Base-by-base conservation (phyloP, 2,329 filamentous ascomycete genomes). In the Raffaelea ambrosiae region DNA sequence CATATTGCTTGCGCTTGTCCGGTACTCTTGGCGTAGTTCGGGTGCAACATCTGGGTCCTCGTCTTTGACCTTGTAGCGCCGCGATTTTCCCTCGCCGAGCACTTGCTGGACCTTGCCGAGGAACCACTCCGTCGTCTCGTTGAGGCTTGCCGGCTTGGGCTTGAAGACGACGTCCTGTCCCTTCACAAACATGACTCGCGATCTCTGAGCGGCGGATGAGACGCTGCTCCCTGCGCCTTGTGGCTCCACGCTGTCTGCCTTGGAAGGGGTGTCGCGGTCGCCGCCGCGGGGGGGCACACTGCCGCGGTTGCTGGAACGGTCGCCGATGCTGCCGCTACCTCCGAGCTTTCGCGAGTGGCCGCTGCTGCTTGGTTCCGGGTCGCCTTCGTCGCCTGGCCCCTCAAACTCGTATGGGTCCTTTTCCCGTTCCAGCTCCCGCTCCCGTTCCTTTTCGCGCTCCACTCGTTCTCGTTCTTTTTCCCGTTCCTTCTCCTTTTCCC, bases 1-100 rank as follows among this genome's bases (percentile, higher is more conserved):
- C 72, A 93, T 83, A 59, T 78, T 86, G 59, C 77, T 81, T 1
- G 86, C 86, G 40, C 78, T 83, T 3, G 84, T 85, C 48, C 80
- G 79, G 61, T 86, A 89, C 56, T 80, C 78, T 53, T 77, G 76
- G 51, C 84, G 77, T 56, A 82, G 57, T 74, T 81, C 57, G 71
- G 78, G 60, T 78, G 59, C 54, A 35, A 66, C 79, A 57, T 88
- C 86, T 1, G 86, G 84, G 59, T 88, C 86, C 26, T 85, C 83
- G 58, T 91, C 86, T 57, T 88, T 79, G 21, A 90, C 86, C 62
- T 85, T 84, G 66, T 90, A 90, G 40, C 84, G 78, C 58, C 85
- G 75, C 59, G 81, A 84, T 62, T 88, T 89, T 47, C 84, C 84
- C 51, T 90, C 85, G 14, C 85, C 86, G 46, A 81, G 74, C 14